Evolutionary conservation across 768 basidiomycete genomes (phyloP), one percentile per base, ranked within the genome.

Genomic region (Lyophyllum shimeji): DNA sequence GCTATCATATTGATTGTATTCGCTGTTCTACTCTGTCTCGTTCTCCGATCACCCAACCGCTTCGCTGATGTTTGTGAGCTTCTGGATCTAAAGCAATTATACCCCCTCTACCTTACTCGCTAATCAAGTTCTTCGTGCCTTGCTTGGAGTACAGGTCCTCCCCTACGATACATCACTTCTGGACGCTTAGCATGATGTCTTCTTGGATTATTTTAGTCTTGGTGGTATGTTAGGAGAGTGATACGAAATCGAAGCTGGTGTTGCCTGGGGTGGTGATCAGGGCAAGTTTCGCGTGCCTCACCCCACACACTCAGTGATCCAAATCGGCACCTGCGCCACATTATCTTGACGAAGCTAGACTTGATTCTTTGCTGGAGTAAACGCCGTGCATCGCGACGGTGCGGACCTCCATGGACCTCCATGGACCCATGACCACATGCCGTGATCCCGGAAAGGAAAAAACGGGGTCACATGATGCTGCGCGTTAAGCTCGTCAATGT

Each of bases 381-480:
- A n/a, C n/a, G n/a, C n/a, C n/a, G n/a, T n/a, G n/a, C n/a, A n/a
- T n/a, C n/a, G n/a, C n/a, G n/a, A n/a, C n/a, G n/a, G n/a, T n/a
- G n/a, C n/a, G n/a, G n/a, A n/a, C n/a, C n/a, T n/a, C n/a, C n/a
- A n/a, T n/a, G n/a, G n/a, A n/a, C n/a, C n/a, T n/a, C n/a, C n/a
- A n/a, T n/a, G n/a, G n/a, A n/a, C n/a, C n/a, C n/a, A n/a, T n/a
- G n/a, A n/a, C n/a, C n/a, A n/a, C n/a, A n/a, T n/a, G n/a, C n/a
- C n/a, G n/a, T n/a, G n/a, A n/a, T 53, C 24, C 31, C n/a, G 46
- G 5, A 42, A 52, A 52, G 46, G 56, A 39, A 11, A 48, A 51
- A 44, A 37, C 53, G 37, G 53, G 60, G 56, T 61, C 60, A 61
- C 56, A 55, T 61, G 60, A 55, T 49, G 53, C 43, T 34, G 29